These are phyloP conservation scores for Halenospora varia DNA, from an alignment of 495 filamentous ascomycete genomes.

Conservation along the genomic window DNA sequence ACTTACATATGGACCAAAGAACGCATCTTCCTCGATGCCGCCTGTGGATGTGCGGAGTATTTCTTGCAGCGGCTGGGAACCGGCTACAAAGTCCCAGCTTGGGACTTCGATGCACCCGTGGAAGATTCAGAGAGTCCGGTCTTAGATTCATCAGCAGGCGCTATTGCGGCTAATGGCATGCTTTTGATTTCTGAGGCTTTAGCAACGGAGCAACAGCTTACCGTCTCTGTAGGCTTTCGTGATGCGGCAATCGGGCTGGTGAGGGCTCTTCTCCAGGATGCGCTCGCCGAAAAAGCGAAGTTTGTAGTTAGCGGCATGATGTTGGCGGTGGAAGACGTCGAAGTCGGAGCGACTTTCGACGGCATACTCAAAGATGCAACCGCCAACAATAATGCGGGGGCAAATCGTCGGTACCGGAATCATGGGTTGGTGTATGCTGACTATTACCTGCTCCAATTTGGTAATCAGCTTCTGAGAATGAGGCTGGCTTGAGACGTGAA, in stretches of 20 bases:
- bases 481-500: conserved; percentile 6
- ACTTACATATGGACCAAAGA: conserved; percentile 39
- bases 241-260: conserved; percentile 28
- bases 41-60: conserved; percentile 30
- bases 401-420: conserved; percentile 22
- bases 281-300: conserved; percentile 5
- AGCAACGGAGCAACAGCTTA: neutral
- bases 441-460: conserved; percentile 40
- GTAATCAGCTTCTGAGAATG: conserved; percentile 29
- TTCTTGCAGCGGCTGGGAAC: conserved; percentile 30
- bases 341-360: conserved; percentile 17
- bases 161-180: conserved; percentile 38
- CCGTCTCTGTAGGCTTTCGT: conserved; percentile 25
- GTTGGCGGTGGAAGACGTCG: neutral
- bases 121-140: conserved; percentile 13
- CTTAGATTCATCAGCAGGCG: conserved; percentile 34
- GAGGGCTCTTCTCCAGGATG: conserved; percentile 1
- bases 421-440: conserved; percentile 42
- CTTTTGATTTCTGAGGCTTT: conserved; percentile 31
- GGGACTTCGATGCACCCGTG: conserved; percentile 39
- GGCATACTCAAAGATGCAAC: conserved; percentile 33
- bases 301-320: conserved; percentile 1
- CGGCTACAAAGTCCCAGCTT: conserved; percentile 17
- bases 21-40: conserved; percentile 29
- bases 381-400: conserved; percentile 31